Evolutionary conservation across 208 protist species (phyloP), one percentile per base, ranked within the genome.

Genomic region (Leishmania guyanensis): DNA sequence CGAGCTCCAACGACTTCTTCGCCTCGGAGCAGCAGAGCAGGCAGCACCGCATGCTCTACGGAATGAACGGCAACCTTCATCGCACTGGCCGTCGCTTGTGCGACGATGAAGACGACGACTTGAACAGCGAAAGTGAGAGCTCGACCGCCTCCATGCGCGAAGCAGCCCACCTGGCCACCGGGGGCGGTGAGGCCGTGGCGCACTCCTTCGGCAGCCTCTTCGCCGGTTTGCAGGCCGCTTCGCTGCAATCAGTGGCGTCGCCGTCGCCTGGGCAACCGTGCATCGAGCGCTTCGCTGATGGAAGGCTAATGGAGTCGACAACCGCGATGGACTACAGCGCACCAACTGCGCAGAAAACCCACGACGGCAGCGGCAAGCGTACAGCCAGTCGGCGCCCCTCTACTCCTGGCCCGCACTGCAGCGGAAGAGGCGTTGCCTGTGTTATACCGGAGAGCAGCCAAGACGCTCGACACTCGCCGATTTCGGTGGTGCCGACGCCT

Each of bases 181-280:
- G 74, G 36, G 74, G 56, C 39, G 51, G 39, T 22, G 74, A 8
- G 33, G 74, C 16, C n/a, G 26, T 48, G 56, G 36, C 20, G 54
- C 29, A 26, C 74, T 66, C 74, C 56, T 77, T 77, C 3, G 74
- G 74, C 22, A 77, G 74, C 39, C 22, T 77, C 74, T 77, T 77
- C 74, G 53, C 53, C 36, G 54, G 12, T 22, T 77, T 56, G 16
- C 50, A 5, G 33, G 5, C 53, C 20, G 10, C 1, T n/a, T 77
- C 74, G 29, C 39, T 46, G 5, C 10, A n/a, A 33, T 46, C 39
- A 39, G 36, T 6, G 43, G 43, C 43, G 39, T 68, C 71, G 53
- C 20, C 26, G 10, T n/a, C 74, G 39, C 56, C 50, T 4, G 53
- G 20, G 36, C 33, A 39, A 16, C 17, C 53, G 20, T 62, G 74